Evolutionary conservation across 192 early-diverging fungal genomes (phyloP), one percentile per base, ranked within the genome.

Genomic region (Coemansia sp.): DNA sequence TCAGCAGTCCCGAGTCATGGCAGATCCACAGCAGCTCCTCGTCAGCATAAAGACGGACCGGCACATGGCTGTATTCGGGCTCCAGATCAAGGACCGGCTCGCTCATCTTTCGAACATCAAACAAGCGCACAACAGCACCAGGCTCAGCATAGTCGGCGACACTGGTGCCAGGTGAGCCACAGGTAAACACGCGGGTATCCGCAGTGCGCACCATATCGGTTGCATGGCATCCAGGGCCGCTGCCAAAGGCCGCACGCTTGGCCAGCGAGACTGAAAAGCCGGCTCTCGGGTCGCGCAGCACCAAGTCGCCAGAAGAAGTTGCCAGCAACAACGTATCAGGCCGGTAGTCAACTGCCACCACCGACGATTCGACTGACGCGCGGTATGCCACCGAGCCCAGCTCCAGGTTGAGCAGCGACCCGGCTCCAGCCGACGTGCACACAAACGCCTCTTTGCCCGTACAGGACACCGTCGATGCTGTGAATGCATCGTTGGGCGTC

Each of bases 401-500:
- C 4, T 37, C 66, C 44, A 83, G 27, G 50, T 71, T 70, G 34
- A 83, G 34, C 24, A 83, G 62, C 47, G 76, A 68, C 12, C 66
- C 81, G 1, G 67, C 56, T 1, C 81, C 81, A 3, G 75, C 69
- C 18, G 76, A 60, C 22, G 76, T 78, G 58, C 69, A 74, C 27
- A 78, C 76, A 40, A 78, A 59, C 0, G 71, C 71, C 35, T 89
- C 84, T 4, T 67, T 66, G 7, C 79, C 73, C 56, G 71, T 65
- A 35, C 9, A 43, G 16, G 9, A 62, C 3, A 71, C 39, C 4
- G 55, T 65, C 16, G 78, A 61, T 13, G 59, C 65, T 0, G 76
- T 73, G 62, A 78, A 77, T 10, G 69, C 69, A 58, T 83, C 84
- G 81, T 80, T 85, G 27, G 87, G 77, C 41, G 78, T 85, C 71